Evolutionary conservation across 306 rosid genomes (phyloP).

Genomic region (Rosa persica): DNA sequence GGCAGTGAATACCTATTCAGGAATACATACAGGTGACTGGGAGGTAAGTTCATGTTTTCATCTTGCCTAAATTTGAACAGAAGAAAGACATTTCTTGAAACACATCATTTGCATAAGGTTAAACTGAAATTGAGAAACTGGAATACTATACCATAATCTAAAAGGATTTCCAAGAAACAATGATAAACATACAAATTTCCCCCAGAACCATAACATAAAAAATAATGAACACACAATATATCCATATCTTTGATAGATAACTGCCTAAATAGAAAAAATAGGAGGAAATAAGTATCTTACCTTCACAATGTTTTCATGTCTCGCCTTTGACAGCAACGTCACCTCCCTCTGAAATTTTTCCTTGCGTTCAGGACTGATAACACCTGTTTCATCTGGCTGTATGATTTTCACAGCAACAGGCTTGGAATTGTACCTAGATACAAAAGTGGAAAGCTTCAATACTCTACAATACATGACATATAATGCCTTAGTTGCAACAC

Average conservation of each 20-base stretch:
- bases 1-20: not conserved
- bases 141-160: not conserved
- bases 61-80: not conserved
- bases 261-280: not conserved
- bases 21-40: not conserved
- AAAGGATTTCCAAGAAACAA: not conserved
- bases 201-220: not conserved
- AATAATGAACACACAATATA: not conserved
- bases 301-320: slow-evolving; percentile 53
- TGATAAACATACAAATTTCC: not conserved
- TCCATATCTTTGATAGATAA: not conserved
- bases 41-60: not conserved
- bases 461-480: slow-evolving; percentile 3
- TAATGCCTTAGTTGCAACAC: slow-evolving; percentile 12
- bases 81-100: not conserved
- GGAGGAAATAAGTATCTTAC: slow-evolving; percentile 28
- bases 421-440: slow-evolving; percentile 41
- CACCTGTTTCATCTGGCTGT: slow-evolving; percentile 27
- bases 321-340: slow-evolving; percentile 34
- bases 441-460: slow-evolving; percentile 15
- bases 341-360: slow-evolving; percentile 63
- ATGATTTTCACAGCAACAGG: slow-evolving; percentile 54
- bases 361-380: slow-evolving; percentile 32
- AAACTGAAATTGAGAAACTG: not conserved
- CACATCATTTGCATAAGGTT: not conserved